Evolutionary conservation across 108 stramenopile species (phyloP).

Genomic region (Fistulifera solaris): DNA sequence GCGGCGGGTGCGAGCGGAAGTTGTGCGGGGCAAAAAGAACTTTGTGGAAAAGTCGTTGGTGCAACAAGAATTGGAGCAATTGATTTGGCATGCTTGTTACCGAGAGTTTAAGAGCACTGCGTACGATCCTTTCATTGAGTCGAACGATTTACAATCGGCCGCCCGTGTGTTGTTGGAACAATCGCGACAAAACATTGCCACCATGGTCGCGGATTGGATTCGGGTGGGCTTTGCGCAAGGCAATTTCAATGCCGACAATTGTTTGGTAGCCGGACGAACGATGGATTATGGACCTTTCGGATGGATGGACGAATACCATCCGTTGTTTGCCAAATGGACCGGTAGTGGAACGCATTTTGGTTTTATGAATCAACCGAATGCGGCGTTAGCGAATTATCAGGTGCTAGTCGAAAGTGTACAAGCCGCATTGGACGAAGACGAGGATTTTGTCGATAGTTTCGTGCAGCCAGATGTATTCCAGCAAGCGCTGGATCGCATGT

Average conservation of each 20-base stretch:
- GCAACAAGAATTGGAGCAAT: constrained; percentile 32
- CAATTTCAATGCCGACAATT: constrained; percentile 86
- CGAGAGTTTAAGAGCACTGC: constrained; percentile 39
- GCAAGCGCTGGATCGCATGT: constrained; percentile 20
- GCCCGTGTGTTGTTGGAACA: constrained; percentile 31
- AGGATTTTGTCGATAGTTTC: too few relatives aligned
- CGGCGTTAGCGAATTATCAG: constrained; percentile 59
- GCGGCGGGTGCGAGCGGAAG: constrained; percentile 25
- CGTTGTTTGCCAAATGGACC: constrained; percentile 69
- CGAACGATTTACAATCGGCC: constrained; percentile 25
- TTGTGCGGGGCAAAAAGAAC: not conserved
- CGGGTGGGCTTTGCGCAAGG: constrained; percentile 85
- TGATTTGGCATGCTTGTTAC: constrained; percentile 59
- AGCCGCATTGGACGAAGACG: too few relatives aligned
- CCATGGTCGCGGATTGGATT: constrained; percentile 65
- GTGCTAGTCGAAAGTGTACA: constrained; percentile 40
- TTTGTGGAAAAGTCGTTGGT: too few relatives aligned
- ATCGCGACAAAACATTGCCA: constrained; percentile 26
- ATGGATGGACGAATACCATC: constrained; percentile 65
- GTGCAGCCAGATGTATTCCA: constrained; percentile 20
- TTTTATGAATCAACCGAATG: constrained; percentile 66
- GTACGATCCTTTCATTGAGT: constrained; percentile 25
- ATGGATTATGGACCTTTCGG: constrained; percentile 91
- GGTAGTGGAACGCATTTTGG: constrained; percentile 61
- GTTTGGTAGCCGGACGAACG: constrained; percentile 57